These are phyloP conservation scores for Fusarium zealandicum DNA, from an alignment of 2,329 filamentous ascomycete species.

Conservation along the genomic window DNA sequence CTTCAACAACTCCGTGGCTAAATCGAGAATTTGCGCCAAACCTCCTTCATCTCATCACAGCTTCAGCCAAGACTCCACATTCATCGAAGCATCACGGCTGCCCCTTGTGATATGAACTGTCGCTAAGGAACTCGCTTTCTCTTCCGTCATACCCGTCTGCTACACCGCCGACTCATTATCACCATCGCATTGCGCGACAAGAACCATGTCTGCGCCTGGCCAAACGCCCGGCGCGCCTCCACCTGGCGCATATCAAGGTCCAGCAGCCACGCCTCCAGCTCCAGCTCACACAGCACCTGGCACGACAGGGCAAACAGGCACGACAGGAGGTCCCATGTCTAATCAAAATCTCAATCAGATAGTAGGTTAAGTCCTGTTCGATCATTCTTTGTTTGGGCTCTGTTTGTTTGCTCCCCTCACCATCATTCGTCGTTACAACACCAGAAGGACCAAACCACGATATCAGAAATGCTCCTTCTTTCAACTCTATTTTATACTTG, in stretches of 20 bases:
- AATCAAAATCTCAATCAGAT: constrained; percentile 96
- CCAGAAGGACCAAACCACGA: neutral
- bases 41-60: constrained; percentile 5
- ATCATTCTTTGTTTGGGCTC: constrained; percentile 7
- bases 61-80: neutral
- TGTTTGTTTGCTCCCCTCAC: neutral
- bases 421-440: neutral
- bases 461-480: neutral
- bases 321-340: constrained; percentile 62
- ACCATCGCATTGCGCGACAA: neutral
- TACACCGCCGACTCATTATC: neutral
- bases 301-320: constrained; percentile 43
- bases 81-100: constrained; percentile 2
- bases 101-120: constrained; percentile 15
- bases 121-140: constrained; percentile 2
- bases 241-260: constrained; percentile 43
- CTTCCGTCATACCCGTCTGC: neutral
- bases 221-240: constrained; percentile 43
- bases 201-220: constrained; percentile 47
- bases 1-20: neutral
- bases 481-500: neutral
- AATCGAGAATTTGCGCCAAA: constrained; percentile 2
- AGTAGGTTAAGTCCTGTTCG: constrained; percentile 64
- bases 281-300: constrained; percentile 35
- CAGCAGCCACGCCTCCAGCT: constrained; percentile 47